A percentile compares a stretch with the other conserved stretches of the same genome.
These are phyloP conservation scores for Eucalyptus dawsonii DNA, from an alignment of 345 rosid species.

Conservation along the genomic window DNA sequence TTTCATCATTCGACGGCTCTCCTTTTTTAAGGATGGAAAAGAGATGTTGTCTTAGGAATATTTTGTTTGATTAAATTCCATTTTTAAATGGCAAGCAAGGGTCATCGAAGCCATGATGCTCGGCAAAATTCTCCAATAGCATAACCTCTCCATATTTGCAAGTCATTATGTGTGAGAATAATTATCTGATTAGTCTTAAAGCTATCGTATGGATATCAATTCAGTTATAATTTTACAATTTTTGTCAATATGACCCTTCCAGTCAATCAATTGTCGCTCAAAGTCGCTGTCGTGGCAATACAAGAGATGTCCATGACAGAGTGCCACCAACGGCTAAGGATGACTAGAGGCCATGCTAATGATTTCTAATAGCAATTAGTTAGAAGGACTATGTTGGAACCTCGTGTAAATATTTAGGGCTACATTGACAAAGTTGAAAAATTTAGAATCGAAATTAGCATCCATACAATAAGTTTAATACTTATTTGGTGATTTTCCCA, in stretches of 20 bases:
- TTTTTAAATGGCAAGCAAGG: background rate
- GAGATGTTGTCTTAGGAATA: background rate
- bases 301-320: accelerated
- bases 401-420: accelerated
- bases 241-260: too few relatives aligned
- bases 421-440: background rate
- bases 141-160: background rate
- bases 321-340: background rate
- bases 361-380: background rate
- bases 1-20: background rate
- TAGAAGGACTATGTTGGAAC: background rate
- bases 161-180: background rate
- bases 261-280: accelerated
- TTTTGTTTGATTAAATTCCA: background rate
- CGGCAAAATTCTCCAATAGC: background rate
- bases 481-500: background rate
- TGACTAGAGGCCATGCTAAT: background rate
- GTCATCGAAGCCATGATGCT: background rate
- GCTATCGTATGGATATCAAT: background rate
- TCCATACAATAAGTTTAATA: background rate
- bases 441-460: background rate
- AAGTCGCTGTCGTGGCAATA: background rate
- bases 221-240: background rate
- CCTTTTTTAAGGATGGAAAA: background rate
- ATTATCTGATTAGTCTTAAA: background rate